These are phyloP conservation scores for Raffaelea arxii DNA, from an alignment of 2,329 filamentous ascomycete species.

Conservation along the genomic window DNA sequence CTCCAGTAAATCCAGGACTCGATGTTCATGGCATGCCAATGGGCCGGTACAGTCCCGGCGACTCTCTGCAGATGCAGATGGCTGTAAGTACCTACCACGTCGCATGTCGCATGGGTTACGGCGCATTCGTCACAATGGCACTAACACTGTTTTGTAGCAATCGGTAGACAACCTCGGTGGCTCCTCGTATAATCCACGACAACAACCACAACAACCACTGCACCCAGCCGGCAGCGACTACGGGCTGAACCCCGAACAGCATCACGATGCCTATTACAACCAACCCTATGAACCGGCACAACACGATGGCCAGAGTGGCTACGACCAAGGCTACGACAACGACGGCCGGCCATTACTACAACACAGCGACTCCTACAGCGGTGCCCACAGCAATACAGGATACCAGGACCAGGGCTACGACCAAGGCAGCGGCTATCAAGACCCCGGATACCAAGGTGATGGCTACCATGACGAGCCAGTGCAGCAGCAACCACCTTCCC, in stretches of 20 bases:
- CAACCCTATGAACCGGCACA: conserved; percentile 60
- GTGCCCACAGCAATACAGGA: conserved; percentile 21
- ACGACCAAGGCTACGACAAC: conserved; percentile 57
- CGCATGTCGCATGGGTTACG: no score
- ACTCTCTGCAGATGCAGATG: conserved; percentile 73
- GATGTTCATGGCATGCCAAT: conserved; percentile 42
- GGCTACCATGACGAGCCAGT: conserved; percentile 17
- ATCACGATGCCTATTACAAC: conserved; percentile 81
- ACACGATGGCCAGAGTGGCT: conserved; percentile 49
- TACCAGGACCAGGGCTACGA: conserved; percentile 34
- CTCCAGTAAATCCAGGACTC: conserved; percentile 38
- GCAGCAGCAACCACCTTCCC: conserved; percentile 24
- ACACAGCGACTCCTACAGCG: conserved; percentile 40
- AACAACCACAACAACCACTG: no score
- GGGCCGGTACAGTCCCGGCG: conserved; percentile 52
- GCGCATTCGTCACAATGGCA: no score
- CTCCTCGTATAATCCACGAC: conserved; percentile 33
- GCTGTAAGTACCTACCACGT: conserved; percentile 68
- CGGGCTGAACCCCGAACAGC: conserved; percentile 68
- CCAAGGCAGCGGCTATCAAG: conserved; percentile 16
- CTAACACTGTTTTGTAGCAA: conserved; percentile 26
- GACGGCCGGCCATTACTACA: conserved; percentile 67
- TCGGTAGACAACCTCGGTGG: conserved; percentile 41
- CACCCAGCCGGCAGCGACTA: conserved; percentile 53
- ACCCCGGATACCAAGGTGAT: conserved; percentile 34